Conservation (phyloP, 73 alveolate species). For the Paramecium tetraurelia region DNA sequence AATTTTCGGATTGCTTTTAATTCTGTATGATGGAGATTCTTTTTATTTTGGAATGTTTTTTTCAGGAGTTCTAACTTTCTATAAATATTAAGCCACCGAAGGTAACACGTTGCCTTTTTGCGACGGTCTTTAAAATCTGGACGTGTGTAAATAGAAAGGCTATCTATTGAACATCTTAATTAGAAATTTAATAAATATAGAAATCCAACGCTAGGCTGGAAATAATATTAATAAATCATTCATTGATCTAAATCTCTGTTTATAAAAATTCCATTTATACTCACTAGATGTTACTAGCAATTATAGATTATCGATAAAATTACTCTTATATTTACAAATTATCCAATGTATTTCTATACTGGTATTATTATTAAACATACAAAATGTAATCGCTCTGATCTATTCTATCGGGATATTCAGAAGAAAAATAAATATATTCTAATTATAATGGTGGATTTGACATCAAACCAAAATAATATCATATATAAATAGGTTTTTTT, state of each 20-base stretch:
- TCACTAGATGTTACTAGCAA: background rate
- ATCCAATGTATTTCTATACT: background rate
- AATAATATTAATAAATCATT: background rate
- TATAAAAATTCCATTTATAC: background rate
- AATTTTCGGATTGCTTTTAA: background rate
- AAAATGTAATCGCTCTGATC: background rate
- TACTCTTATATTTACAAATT: background rate
- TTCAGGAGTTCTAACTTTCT: constrained; percentile 1
- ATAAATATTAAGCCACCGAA: background rate
- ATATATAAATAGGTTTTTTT: too few species aligned
- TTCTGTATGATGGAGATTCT: background rate
- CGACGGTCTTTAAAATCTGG: background rate
- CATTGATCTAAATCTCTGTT: background rate
- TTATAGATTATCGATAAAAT: background rate
- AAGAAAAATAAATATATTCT: background rate
- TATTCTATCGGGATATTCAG: background rate
- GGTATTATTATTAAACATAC: background rate
- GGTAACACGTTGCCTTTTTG: background rate
- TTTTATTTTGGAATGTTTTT: background rate
- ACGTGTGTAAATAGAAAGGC: background rate
- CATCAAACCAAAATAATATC: background rate
- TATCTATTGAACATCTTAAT: background rate
- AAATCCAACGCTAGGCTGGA: background rate
- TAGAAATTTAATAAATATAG: background rate
- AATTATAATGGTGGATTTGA: background rate